These are phyloP conservation scores for Sphagnurus paluster DNA, from an alignment of 1,284 basidiomycete genomes.

Conservation along the genomic window DNA sequence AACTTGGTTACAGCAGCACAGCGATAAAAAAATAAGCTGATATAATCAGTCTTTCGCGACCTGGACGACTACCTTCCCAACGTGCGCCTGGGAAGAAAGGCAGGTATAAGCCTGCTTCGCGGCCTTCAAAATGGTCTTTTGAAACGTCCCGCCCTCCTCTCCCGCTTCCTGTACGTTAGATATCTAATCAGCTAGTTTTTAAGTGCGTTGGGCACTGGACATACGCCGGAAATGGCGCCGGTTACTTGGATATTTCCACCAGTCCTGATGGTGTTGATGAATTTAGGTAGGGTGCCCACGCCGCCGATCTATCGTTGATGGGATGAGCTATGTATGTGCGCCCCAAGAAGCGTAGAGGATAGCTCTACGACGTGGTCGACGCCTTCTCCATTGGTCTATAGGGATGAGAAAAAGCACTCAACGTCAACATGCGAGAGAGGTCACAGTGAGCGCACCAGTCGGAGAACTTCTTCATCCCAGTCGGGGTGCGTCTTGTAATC, in stretches of 20 bases:
- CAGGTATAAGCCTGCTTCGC: conserved; percentile 43
- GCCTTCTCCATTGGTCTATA: conserved; percentile 51
- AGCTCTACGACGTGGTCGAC: conserved; percentile 63
- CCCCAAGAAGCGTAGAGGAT: background rate
- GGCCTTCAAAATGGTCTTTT: no score
- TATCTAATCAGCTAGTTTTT: no score
- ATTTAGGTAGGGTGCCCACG: conserved; percentile 46
- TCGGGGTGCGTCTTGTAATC: conserved; percentile 58
- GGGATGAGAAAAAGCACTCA: background rate
- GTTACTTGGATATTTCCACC: conserved; percentile 52
- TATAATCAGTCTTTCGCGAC: conserved; percentile 24
- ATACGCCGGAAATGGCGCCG: conserved; percentile 34
- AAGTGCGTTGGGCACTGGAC: no score
- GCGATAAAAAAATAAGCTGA: background rate
- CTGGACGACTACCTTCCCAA: conserved; percentile 51
- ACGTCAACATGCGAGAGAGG: background rate
- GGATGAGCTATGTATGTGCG: background rate
- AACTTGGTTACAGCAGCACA: no score
- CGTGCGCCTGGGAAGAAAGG: conserved; percentile 42
- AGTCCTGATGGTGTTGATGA: conserved; percentile 39
- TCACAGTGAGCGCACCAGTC: conserved; percentile 39
- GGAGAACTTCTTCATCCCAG: conserved; percentile 55
- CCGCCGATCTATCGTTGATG: no score
- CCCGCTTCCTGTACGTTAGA: no score
- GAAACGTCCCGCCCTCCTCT: no score